phyloP scores from a whole-genome alignment of 805 yeast species.

The Sungouiozyma ichnusensis region DNA sequence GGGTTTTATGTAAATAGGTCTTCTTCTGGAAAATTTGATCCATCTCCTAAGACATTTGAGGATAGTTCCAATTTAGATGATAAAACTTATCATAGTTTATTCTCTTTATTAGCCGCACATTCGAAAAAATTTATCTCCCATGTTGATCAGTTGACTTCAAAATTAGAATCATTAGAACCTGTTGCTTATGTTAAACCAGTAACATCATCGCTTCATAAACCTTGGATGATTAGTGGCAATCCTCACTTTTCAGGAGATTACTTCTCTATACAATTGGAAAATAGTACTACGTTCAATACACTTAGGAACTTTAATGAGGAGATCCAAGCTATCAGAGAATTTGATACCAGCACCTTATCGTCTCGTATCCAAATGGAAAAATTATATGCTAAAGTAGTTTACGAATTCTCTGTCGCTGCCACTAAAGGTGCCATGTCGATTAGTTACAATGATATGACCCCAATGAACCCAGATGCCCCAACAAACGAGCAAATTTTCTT shows the following conservation, averaged over 20 bases:
- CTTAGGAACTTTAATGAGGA: constrained; percentile 87
- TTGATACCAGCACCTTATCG: constrained; percentile 46
- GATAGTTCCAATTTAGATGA: constrained; percentile 9
- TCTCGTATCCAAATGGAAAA: constrained; percentile 71
- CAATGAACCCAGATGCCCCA: constrained; percentile 74
- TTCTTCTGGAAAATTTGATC: constrained; percentile 60
- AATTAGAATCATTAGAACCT: constrained; percentile 35
- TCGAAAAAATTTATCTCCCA: constrained; percentile 54
- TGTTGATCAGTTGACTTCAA: constrained; percentile 41
- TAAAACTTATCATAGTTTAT: constrained; percentile 35
- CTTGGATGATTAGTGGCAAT: constrained; percentile 53
- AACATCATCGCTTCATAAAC: constrained; percentile 49
- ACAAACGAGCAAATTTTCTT: constrained; percentile 55
- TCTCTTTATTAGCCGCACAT: constrained; percentile 48
- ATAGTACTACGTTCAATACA: constrained; percentile 19
- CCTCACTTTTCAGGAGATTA: constrained; percentile 38
- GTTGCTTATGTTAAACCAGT: constrained; percentile 54
- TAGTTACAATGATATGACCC: constrained; percentile 57
- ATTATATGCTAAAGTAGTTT: constrained; percentile 55
- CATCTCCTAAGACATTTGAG: constrained; percentile 34
- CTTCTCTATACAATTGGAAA: constrained; percentile 44
- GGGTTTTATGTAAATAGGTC: constrained; percentile 77
- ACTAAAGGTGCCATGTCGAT: constrained; percentile 71
- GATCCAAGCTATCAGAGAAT: constrained; percentile 69
- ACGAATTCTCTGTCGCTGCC: constrained; percentile 69